Base-by-base conservation (phyloP, 371 early-diverging fungal species). In the Apophysomyces ossiformis region DNA sequence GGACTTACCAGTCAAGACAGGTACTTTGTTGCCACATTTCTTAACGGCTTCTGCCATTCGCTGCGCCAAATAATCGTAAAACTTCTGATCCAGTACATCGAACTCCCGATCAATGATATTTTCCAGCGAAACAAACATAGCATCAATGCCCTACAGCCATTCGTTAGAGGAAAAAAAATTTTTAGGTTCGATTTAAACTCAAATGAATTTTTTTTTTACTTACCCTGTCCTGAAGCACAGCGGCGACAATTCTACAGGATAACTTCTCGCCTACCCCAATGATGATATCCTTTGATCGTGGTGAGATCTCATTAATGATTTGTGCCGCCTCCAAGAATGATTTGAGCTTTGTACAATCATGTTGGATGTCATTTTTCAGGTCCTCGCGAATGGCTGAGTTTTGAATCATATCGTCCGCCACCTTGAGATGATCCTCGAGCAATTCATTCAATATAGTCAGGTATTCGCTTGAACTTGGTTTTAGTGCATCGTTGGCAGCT, bases 221-320 rank as follows among this genome's bases (percentile, higher is more conserved):
- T 78, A 81, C 82, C 50, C 77, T 82, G 68, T 93, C 92, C 46
- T 88, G 85, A 58, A 98, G 78, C 0, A 93, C 84, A 5, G 93
- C 92, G 7, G 97, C 87, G 6, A 98, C 93, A 60, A 96, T 90
- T 67, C 90, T 84, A 66, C 98, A 96, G 1, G 96, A 89, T 6
- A 99, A 79, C 70, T 90, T 94, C 79, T 99, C 99, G 60, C 99
- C 99, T 15, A 89, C 88, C 58, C 95, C 93, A 67, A 99, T 89
- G 63, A 99, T 96, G 63, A 96, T 89, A 77, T 99, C 99, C 65
- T 91, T 85, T 2, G 98, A 96, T 64, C 96, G 85, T 57, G 97
- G 96, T 16, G 98, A 96, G 18, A 98, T 92, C 75, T 99, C 99
- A 63, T 94, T 93, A 70, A 99, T 97, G 62, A 95, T 91, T 82